These are phyloP conservation scores for Sclerotinia subarctica DNA, from an alignment of 2,329 filamentous ascomycete species.

Conservation along the genomic window DNA sequence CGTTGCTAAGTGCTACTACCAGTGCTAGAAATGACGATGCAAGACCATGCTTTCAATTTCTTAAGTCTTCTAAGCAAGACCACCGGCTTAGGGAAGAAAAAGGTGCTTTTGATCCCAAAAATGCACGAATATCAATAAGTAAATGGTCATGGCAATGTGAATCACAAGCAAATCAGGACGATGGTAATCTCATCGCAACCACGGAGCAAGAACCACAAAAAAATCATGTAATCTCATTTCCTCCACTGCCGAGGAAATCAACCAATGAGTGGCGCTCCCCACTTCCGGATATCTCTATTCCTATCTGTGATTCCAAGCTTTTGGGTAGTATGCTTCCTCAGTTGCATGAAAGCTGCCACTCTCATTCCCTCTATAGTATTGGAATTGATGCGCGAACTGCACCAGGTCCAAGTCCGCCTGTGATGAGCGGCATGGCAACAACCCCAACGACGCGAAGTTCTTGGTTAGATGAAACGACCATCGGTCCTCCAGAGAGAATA, in stretches of 20 bases:
- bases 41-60: background rate
- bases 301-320: background rate
- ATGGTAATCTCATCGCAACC: background rate
- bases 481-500: conserved; percentile 18
- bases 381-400: conserved; percentile 28
- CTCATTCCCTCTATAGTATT: conserved; percentile 28
- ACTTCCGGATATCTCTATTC: conserved; percentile 29
- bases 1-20: conserved; percentile 1
- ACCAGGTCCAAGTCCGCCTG: conserved; percentile 4
- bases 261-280: conserved; percentile 35
- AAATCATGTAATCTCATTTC: conserved; percentile 31
- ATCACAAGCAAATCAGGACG: conserved; percentile 20
- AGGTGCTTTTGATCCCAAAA: conserved; percentile 28
- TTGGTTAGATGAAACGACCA: background rate
- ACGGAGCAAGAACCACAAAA: conserved; percentile 22
- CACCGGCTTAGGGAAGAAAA: conserved; percentile 15
- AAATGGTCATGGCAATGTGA: conserved; percentile 28
- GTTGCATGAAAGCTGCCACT: background rate
- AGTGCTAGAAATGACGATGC: background rate
- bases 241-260: conserved; percentile 30
- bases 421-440: background rate
- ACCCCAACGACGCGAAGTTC: background rate
- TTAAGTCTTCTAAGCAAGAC: background rate
- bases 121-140: conserved; percentile 29
- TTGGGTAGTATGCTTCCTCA: background rate